These are phyloP conservation scores for Acanthamoeba sp. DNA, from an alignment of 208 protist species.

Conservation along the genomic window DNA sequence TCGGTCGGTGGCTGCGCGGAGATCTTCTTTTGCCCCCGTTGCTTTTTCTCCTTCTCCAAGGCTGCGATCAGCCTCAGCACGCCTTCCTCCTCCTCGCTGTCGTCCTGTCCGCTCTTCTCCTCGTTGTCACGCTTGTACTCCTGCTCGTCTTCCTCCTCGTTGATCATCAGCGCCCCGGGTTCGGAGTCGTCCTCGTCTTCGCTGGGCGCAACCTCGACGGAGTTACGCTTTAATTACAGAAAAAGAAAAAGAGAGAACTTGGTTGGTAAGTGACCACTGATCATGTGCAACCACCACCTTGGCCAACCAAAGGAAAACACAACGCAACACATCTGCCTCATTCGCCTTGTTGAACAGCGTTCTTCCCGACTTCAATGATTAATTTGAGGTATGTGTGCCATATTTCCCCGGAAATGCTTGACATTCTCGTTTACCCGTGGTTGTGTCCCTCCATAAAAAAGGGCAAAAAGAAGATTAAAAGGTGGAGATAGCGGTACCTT, in stretches of 20 bases:
- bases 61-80: constrained; percentile 10
- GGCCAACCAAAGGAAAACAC: too few species aligned
- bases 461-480: not conserved
- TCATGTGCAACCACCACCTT: too few species aligned
- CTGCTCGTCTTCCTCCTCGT: not conserved
- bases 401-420: not conserved
- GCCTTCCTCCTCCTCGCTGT: constrained; percentile 5
- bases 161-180: not conserved
- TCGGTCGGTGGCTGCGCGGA: not conserved
- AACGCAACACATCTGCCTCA: too few species aligned
- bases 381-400: not conserved
- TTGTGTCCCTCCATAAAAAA: not conserved
- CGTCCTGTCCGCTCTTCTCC: not conserved
- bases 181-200: not conserved
- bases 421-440: not conserved
- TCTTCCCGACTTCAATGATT: too few species aligned
- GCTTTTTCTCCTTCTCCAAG: not conserved
- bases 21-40: not conserved
- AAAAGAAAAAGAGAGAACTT: too few species aligned
- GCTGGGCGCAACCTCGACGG: not conserved
- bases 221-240: too few species aligned
- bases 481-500: not conserved
- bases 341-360: too few species aligned
- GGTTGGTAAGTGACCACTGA: too few species aligned
- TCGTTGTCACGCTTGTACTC: not conserved